Base-by-base conservation (phyloP, 208 protist genomes). In the Leishmania gerbilli region DNA sequence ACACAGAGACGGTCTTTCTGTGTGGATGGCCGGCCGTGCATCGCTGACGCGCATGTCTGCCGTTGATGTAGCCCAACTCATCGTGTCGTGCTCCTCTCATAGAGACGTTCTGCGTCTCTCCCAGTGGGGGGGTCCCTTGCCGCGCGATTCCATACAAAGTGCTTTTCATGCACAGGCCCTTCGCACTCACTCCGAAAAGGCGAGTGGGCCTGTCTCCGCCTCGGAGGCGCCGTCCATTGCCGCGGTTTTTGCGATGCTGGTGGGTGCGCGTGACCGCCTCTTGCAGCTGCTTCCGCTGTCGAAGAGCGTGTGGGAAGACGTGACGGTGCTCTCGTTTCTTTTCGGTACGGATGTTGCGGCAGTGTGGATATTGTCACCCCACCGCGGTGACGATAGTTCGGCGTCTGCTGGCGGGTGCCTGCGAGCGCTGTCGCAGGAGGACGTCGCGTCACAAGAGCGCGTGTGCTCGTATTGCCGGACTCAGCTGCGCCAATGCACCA, bases 391-490 rank as follows among this genome's bases (percentile, higher is more conserved):
- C 11, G 62, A 40, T 68, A 24, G 31, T 6, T 68, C 15, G 31
- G 40, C 31, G 31, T 40, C 31, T 68, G n/a, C 13, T 19, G 3
- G 62, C n/a, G 62, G 31, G 11, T 80, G 80, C 45, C 75, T 83
- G 13, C 78, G 81, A 53, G 55, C 34, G 31, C 65, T 85, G 4
- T 34, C 62, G 17, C 49, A 24, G 31, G 49, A 53, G 8, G 55
- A 69, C 9, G 11, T 64, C 19, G 45, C 77, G 47, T 2, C 56
- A 8, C 34, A 69, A 49, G 13, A 71, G 17, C 58, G 47, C 6
- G 49, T 80, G 17, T 88, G 81, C 55, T 9, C 27, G n/a, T 49
- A 72, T n/a, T 84, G 80, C 74, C 76, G 64, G 64, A 71, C 42
- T 6, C 40, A 42, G 60, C 81, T 80, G 11, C 77, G 40, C n/a